These are phyloP conservation scores for Trematosphaeria pertusa DNA, from an alignment of 2,329 filamentous ascomycete genomes.

Conservation along the genomic window DNA sequence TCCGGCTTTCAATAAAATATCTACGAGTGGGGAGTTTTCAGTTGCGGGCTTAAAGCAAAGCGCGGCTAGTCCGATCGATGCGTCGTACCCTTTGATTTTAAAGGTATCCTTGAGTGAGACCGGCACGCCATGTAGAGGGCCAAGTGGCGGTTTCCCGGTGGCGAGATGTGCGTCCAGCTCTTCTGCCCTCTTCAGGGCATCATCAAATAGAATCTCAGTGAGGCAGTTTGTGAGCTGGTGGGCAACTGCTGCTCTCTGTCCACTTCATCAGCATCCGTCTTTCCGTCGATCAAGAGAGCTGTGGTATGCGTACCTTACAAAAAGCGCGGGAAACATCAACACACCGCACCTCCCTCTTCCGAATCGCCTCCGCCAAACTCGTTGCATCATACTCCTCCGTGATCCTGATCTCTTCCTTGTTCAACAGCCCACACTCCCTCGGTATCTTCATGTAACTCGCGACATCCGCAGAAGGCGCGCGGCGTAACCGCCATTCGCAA, in stretches of 20 bases:
- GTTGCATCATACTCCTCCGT: constrained; percentile 62
- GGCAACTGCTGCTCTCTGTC: constrained; percentile 53
- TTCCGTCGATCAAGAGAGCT: neutral
- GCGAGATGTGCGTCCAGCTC: constrained; percentile 51
- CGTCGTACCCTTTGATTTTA: constrained; percentile 55
- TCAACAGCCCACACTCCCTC: constrained; percentile 60
- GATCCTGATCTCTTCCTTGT: constrained; percentile 59
- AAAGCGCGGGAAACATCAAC: constrained; percentile 52
- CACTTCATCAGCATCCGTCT: neutral
- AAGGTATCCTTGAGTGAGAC: constrained; percentile 59
- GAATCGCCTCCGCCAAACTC: constrained; percentile 45
- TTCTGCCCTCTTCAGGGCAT: constrained; percentile 43
- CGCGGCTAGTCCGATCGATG: constrained; percentile 51
- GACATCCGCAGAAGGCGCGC: constrained; percentile 25
- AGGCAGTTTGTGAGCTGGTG: constrained; percentile 55
- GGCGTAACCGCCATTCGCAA: constrained; percentile 51
- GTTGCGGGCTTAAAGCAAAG: constrained; percentile 52
- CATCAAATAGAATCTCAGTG: constrained; percentile 48
- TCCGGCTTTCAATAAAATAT: constrained; percentile 53
- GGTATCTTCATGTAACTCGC: constrained; percentile 55
- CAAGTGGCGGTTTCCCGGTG: constrained; percentile 48
- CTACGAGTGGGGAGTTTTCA: constrained; percentile 51
- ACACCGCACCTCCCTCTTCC: constrained; percentile 42
- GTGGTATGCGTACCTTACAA: constrained; percentile 44
- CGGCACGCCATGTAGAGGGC: constrained; percentile 56